These are phyloP conservation scores for Coemansia sp. DNA, from an alignment of 192 early-diverging fungal species.

Conservation along the genomic window DNA sequence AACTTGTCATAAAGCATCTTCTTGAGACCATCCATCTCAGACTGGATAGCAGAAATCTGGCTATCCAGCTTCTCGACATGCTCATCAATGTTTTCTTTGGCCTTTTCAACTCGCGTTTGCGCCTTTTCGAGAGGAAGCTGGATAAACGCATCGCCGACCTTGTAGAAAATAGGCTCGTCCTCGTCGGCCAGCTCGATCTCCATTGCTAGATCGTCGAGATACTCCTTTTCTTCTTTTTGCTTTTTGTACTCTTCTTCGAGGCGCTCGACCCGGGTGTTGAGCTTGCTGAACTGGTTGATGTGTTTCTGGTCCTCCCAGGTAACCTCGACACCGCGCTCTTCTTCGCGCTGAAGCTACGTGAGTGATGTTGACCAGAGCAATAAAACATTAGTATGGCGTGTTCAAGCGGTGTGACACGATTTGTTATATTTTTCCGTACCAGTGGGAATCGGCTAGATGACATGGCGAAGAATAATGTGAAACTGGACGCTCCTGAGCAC, in stretches of 20 bases:
- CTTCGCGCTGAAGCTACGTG: constrained; percentile 59
- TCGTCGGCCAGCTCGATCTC: constrained; percentile 93
- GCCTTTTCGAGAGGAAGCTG: constrained; percentile 69
- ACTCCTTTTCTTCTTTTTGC: constrained; percentile 90
- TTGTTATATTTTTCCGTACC: neutral
- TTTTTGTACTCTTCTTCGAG: constrained; percentile 76
- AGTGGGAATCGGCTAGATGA: constrained; percentile 16
- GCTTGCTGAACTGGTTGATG: constrained; percentile 92
- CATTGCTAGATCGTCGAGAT: constrained; percentile 86
- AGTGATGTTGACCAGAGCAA: neutral
- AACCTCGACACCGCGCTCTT: constrained; percentile 87
- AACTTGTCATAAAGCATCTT: constrained; percentile 86
- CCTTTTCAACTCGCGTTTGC: constrained; percentile 68
- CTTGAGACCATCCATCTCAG: constrained; percentile 86
- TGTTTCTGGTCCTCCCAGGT: constrained; percentile 97
- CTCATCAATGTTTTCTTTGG: constrained; percentile 59
- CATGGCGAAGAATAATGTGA: neutral
- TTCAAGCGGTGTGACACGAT: neutral
- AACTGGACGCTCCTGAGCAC: too few species aligned
- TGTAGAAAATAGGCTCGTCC: constrained; percentile 79
- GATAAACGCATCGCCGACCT: constrained; percentile 89
- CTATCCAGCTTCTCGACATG: constrained; percentile 64
- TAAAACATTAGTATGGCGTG: neutral
- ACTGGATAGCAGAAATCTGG: constrained; percentile 63
- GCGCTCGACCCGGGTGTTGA: constrained; percentile 73